A percentile compares a stretch with the other conserved stretches of the same genome.
Conservation (phyloP, 75 land plant species). For the Selaginella moellendorffii region DNA sequence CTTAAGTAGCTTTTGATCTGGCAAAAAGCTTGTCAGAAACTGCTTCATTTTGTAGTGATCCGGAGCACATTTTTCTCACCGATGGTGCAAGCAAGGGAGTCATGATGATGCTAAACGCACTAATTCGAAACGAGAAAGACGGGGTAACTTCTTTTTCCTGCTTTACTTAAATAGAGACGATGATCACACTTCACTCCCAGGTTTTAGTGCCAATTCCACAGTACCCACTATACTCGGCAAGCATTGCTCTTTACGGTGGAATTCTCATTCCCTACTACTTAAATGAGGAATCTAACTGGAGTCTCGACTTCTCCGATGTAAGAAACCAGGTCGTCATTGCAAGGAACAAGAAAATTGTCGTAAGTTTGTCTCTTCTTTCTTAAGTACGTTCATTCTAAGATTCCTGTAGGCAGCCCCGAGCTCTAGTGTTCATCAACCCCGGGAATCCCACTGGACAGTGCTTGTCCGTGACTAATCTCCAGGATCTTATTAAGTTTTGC, state of each 20-base stretch:
- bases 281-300: slow-evolving; percentile 81
- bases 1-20: not conserved
- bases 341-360: slow-evolving; percentile 63
- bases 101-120: slow-evolving; percentile 60
- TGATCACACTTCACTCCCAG: slow-evolving; percentile 33
- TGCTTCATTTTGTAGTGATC: slow-evolving; percentile 46
- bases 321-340: slow-evolving; percentile 45
- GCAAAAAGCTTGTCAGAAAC: not conserved
- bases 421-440: slow-evolving; percentile 95
- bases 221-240: slow-evolving; percentile 91
- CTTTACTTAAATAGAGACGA: no score
- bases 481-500: slow-evolving; percentile 60
- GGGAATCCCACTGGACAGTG: slow-evolving; percentile 99
- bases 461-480: slow-evolving; percentile 52
- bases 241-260: slow-evolving; percentile 73
- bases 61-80: slow-evolving; percentile 86
- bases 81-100: slow-evolving; percentile 99
- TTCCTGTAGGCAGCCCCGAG: slow-evolving; percentile 63
- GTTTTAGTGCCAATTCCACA: slow-evolving; percentile 94
- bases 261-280: slow-evolving; percentile 89
- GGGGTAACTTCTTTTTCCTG: slow-evolving; percentile 41
- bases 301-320: slow-evolving; percentile 48
- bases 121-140: slow-evolving; percentile 65
- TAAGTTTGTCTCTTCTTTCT: slow-evolving; percentile 18
- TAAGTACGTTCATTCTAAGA: not conserved